Conservation (phyloP, 257 asterid species). For the Petunia axillaris region DNA sequence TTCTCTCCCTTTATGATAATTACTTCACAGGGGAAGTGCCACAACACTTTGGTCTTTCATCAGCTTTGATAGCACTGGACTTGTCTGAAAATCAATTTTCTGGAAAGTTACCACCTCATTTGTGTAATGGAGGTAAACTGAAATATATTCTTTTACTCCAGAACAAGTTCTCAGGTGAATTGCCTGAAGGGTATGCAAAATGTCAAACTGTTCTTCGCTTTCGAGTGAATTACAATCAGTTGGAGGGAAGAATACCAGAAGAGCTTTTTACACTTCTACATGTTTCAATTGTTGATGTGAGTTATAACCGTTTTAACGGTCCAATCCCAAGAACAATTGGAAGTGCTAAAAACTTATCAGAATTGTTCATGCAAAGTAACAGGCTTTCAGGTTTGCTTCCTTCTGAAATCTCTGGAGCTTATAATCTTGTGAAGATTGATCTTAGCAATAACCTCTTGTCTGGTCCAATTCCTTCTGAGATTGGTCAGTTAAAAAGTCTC, state of each 20-base stretch:
- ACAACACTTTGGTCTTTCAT: slow-evolving; percentile 57
- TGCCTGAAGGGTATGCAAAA: slow-evolving; percentile 64
- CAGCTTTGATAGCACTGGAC: slow-evolving; percentile 66
- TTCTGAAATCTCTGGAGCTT: slow-evolving; percentile 60
- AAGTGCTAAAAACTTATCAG: slow-evolving; percentile 73
- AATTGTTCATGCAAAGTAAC: slow-evolving; percentile 78
- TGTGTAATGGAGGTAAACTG: slow-evolving; percentile 73
- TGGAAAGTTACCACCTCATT: slow-evolving; percentile 66
- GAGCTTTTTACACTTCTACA: slow-evolving; percentile 72
- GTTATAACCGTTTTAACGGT: slow-evolving; percentile 58
- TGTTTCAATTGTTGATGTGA: slow-evolving; percentile 71
- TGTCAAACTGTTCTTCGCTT: slow-evolving; percentile 76
- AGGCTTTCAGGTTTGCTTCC: slow-evolving; percentile 76
- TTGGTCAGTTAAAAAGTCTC: slow-evolving; percentile 63
- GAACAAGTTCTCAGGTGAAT: slow-evolving; percentile 63
- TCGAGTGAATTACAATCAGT: slow-evolving; percentile 62
- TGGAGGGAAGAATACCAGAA: slow-evolving; percentile 69
- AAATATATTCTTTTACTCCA: slow-evolving; percentile 71
- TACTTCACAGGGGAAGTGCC: slow-evolving; percentile 74
- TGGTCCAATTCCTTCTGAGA: slow-evolving; percentile 71
- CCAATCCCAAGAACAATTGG: slow-evolving; percentile 49
- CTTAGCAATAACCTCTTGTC: slow-evolving; percentile 69
- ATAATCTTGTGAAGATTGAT: slow-evolving; percentile 72
- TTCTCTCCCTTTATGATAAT: slow-evolving; percentile 77
- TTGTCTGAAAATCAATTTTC: slow-evolving; percentile 74